Percentiles rank a stretch among this genome's conserved stretches.
These are phyloP conservation scores for Monosporozyma solicola DNA, from an alignment of 805 yeast species.

Conservation along the genomic window DNA sequence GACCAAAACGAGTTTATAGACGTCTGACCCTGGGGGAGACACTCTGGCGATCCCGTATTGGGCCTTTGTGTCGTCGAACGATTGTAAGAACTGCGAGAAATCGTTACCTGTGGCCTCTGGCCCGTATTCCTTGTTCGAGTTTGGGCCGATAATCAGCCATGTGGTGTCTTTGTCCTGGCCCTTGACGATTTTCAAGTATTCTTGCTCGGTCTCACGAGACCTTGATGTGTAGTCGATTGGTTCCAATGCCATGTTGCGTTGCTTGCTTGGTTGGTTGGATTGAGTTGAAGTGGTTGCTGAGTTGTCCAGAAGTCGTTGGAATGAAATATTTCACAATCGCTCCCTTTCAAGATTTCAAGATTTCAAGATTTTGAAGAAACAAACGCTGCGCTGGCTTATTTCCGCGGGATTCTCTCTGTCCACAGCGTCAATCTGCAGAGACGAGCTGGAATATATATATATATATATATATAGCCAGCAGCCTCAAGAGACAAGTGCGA, in stretches of 20 bases:
- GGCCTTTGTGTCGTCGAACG: slow-evolving; percentile 78
- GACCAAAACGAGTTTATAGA: slow-evolving; percentile 69
- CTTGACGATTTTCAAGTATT: slow-evolving; percentile 70
- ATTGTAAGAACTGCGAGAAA: slow-evolving; percentile 66
- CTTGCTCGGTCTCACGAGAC: slow-evolving; percentile 63
- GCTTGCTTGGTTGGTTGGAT: background rate
- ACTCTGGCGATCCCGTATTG: slow-evolving; percentile 88
- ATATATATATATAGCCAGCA: no score
- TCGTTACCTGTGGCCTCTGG: slow-evolving; percentile 46
- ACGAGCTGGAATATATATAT: no score
- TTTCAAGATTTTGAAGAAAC: no score
- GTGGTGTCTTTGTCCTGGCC: slow-evolving; percentile 54
- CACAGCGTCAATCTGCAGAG: no score
- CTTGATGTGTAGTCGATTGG: slow-evolving; percentile 53
- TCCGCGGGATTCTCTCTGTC: no score
- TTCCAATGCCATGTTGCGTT: slow-evolving; percentile 31
- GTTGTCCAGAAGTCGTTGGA: background rate
- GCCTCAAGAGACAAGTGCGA: no score
- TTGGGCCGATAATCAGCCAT: slow-evolving; percentile 79
- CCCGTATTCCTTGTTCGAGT: slow-evolving; percentile 38
- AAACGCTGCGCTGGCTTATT: no score
- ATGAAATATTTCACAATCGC: no score
- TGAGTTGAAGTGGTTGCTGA: background rate
- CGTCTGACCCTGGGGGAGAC: slow-evolving; percentile 85
- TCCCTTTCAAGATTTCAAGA: no score